phyloP scores from a whole-genome alignment of 2,329 filamentous ascomycete genomes.

The Claviceps sp. region DNA sequence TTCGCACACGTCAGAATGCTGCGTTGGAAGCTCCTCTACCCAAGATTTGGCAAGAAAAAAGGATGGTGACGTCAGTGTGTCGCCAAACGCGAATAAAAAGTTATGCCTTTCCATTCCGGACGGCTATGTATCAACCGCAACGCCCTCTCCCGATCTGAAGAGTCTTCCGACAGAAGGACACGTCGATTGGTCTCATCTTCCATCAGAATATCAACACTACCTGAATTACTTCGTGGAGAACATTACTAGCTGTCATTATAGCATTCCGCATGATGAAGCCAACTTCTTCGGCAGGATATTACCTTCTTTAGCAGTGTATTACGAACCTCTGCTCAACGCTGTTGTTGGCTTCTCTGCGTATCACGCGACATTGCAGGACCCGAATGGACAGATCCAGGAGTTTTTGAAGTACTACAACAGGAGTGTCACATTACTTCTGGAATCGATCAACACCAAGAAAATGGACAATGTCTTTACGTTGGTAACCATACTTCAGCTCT shows the following conservation, averaged over 20 bases:
- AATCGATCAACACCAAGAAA: conserved; percentile 56
- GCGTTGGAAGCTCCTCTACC: conserved; percentile 26
- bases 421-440: conserved; percentile 65
- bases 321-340: conserved; percentile 75
- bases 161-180: conserved; percentile 12
- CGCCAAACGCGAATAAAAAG: conserved; percentile 36
- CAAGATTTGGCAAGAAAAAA: conserved; percentile 21
- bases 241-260: conserved; percentile 73
- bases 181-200: conserved; percentile 43
- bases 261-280: conserved; percentile 54
- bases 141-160: conserved; percentile 14
- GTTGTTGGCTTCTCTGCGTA: conserved; percentile 83
- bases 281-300: conserved; percentile 64
- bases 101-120: conserved; percentile 38
- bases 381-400: conserved; percentile 59
- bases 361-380: conserved; percentile 59
- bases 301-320: conserved; percentile 54
- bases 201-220: conserved; percentile 62
- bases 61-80: conserved; percentile 39
- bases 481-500: conserved; percentile 78
- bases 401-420: conserved; percentile 87
- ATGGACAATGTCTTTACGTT: conserved; percentile 62
- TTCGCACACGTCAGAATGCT: conserved; percentile 12
- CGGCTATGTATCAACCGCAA: conserved; percentile 17
- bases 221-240: conserved; percentile 66